Conservation (phyloP, 208 protist genomes). For the Leishmania tropica region DNA sequence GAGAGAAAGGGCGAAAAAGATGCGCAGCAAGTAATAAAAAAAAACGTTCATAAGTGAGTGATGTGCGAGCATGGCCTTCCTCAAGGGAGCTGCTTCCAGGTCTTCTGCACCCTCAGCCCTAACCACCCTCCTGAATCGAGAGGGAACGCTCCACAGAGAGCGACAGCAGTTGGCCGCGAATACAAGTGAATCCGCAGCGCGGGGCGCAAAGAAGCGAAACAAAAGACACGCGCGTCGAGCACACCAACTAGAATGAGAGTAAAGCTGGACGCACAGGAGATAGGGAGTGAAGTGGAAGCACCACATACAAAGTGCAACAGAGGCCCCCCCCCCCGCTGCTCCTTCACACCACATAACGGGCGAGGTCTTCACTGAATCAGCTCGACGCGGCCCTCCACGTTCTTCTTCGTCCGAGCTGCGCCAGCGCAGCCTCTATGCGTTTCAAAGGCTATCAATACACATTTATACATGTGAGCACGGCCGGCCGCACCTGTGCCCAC, state of each 20-base stretch:
- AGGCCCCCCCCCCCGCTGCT: not conserved
- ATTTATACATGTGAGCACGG: too few species aligned
- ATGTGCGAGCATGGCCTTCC: not conserved
- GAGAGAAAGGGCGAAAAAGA: not conserved
- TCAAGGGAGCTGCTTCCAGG: not conserved
- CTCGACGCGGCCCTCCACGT: not conserved
- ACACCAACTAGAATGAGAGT: not conserved
- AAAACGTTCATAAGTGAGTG: not conserved
- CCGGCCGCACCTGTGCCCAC: not conserved
- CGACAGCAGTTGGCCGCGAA: not conserved
- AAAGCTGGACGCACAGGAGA: not conserved
- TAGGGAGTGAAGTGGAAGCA: not conserved
- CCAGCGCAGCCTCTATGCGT: slow-evolving; percentile 1
- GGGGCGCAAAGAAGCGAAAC: not conserved
- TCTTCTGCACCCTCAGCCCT: not conserved
- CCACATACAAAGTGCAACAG: not conserved
- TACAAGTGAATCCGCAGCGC: not conserved
- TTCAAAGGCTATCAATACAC: not conserved
- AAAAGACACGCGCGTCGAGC: not conserved
- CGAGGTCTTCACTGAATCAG: not conserved
- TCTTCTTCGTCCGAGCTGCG: not conserved
- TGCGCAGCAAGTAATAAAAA: not conserved
- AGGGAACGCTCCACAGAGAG: not conserved
- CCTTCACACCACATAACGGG: not conserved
- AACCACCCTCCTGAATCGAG: not conserved